Percentiles rank a stretch among this genome's conserved stretches.
Conservation (phyloP, 1,284 basidiomycete genomes). For the Cutaneotrichosporon dermatis region DNA sequence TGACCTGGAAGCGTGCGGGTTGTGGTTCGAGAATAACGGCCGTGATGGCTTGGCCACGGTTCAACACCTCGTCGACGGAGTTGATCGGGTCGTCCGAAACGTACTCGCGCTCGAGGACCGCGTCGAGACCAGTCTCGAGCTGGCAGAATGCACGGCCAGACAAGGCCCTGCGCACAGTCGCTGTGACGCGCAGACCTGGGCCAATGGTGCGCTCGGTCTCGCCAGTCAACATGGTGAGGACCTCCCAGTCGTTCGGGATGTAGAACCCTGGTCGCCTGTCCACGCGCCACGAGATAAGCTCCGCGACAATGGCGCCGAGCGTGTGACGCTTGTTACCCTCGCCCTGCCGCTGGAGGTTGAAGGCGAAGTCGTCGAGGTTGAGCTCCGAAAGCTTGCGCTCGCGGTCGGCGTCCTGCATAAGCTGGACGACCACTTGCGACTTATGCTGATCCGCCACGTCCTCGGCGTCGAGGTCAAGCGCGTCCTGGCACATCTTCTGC, state of each 20-base stretch:
- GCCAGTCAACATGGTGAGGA: conserved; percentile 92
- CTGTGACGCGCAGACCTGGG: conserved; percentile 78
- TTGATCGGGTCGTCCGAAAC: conserved; percentile 53
- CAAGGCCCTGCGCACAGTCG: conserved; percentile 53
- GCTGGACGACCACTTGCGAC: conserved; percentile 72
- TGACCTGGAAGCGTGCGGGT: conserved; percentile 63
- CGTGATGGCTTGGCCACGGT: conserved; percentile 72
- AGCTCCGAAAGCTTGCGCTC: conserved; percentile 82
- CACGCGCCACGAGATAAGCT: conserved; percentile 78
- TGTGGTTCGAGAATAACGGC: conserved; percentile 74
- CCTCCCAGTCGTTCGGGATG: conserved; percentile 68
- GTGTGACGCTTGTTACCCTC: conserved; percentile 82
- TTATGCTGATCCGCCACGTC: conserved; percentile 86
- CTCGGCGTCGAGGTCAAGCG: conserved; percentile 90
- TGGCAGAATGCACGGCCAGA: conserved; percentile 35
- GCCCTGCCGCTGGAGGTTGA: conserved; percentile 70
- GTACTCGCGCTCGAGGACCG: conserved; percentile 65
- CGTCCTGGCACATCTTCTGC: conserved; percentile 97
- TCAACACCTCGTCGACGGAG: conserved; percentile 53
- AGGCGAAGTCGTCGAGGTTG: conserved; percentile 93
- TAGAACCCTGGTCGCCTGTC: conserved; percentile 71
- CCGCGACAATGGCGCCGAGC: conserved; percentile 79
- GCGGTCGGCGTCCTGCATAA: conserved; percentile 79
- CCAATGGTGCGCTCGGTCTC: conserved; percentile 78
- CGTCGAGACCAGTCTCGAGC: conserved; percentile 90